Evolutionary conservation across 805 yeast species (phyloP).

Genomic region (Candida sakaeoensis): DNA sequence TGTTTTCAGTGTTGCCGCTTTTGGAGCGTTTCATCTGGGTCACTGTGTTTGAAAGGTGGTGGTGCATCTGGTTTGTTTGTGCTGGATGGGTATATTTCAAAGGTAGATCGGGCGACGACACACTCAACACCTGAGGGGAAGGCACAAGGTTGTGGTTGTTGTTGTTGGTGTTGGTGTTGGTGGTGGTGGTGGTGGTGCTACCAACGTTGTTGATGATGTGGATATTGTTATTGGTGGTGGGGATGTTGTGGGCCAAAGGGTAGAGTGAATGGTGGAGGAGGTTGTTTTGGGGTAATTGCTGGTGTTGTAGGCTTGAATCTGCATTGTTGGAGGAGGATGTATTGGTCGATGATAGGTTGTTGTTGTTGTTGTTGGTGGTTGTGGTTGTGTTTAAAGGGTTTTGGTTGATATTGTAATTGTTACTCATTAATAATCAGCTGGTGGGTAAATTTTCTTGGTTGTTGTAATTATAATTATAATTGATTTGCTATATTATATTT

Average conservation of each 20-base stretch:
- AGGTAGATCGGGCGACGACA: constrained; percentile 3
- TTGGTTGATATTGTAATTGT: background rate
- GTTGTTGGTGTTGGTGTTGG: background rate
- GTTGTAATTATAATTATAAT: no score
- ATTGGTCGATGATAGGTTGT: background rate
- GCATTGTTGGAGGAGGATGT: background rate
- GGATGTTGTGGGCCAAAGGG: no score
- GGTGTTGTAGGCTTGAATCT: background rate
- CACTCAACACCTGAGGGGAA: constrained; percentile 3
- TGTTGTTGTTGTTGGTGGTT: background rate
- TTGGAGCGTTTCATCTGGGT: constrained; percentile 3
- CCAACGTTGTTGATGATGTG: background rate
- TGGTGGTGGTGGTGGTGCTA: background rate
- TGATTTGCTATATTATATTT: no score
- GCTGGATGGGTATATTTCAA: background rate
- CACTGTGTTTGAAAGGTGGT: background rate
- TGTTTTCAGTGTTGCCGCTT: constrained; percentile 3
- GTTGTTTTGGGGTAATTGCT: background rate
- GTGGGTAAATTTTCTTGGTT: constrained; percentile 1
- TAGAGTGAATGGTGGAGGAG: no score
- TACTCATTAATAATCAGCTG: background rate
- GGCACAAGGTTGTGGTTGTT: background rate
- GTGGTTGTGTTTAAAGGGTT: background rate
- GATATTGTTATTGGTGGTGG: background rate
- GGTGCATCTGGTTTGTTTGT: background rate